Percentiles rank a stretch among this genome's conserved stretches.
These are phyloP conservation scores for Phytophthora europaea DNA, from an alignment of 352 stramenopile species.

Conservation along the genomic window DNA sequence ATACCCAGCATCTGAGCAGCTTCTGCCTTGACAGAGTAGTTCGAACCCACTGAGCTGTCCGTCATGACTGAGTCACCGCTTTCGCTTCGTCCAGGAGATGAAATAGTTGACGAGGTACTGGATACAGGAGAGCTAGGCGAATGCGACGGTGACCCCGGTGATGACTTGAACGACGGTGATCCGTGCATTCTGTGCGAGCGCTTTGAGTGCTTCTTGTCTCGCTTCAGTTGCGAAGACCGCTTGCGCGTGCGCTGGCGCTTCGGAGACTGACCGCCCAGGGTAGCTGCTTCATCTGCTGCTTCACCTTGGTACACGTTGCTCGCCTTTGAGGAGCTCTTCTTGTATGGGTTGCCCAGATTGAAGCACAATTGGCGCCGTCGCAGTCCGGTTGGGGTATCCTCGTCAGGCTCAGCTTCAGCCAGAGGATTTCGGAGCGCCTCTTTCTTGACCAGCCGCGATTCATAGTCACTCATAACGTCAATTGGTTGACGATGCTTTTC, in stretches of 20 bases:
- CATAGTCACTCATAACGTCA: constrained; percentile 91
- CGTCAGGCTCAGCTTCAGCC: constrained; percentile 84
- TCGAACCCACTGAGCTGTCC: constrained; percentile 69
- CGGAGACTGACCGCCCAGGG: constrained; percentile 77
- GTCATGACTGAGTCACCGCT: constrained; percentile 67
- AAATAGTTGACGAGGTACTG: constrained; percentile 65
- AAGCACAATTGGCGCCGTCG: constrained; percentile 85
- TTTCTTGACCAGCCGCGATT: constrained; percentile 89
- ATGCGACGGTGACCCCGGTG: constrained; percentile 73
- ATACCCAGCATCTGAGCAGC: constrained; percentile 84
- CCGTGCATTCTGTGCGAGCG: constrained; percentile 67
- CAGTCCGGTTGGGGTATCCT: constrained; percentile 81
- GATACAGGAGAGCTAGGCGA: constrained; percentile 69
- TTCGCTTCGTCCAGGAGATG: constrained; percentile 73
- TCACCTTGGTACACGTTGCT: constrained; percentile 90
- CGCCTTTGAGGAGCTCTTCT: constrained; percentile 87
- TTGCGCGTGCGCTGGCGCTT: constrained; percentile 88
- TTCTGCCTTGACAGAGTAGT: constrained; percentile 86
- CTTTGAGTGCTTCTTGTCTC: constrained; percentile 82
- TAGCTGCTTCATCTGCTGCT: constrained; percentile 85
- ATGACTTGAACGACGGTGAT: constrained; percentile 78
- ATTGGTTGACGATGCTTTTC: constrained; percentile 89
- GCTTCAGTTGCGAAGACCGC: constrained; percentile 86
- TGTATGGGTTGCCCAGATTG: constrained; percentile 91
- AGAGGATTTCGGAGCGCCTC: constrained; percentile 88